Evolutionary conservation across 2,329 filamentous ascomycete species (phyloP).

Genomic region (Beauveria australis): DNA sequence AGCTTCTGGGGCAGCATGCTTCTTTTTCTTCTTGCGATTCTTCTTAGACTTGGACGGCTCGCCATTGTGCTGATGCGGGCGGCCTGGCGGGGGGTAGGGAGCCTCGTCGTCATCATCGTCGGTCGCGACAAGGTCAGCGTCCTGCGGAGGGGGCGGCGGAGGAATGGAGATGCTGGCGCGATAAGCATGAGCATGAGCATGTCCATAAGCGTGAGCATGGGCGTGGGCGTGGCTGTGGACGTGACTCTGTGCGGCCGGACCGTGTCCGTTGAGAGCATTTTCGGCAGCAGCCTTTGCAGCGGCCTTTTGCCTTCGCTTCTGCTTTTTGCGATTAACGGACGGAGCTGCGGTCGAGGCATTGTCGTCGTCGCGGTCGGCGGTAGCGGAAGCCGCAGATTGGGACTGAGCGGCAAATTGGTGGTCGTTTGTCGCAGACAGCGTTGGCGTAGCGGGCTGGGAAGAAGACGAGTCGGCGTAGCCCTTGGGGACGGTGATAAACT

Average conservation of each 20-base stretch:
- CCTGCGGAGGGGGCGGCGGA: conserved; percentile 18
- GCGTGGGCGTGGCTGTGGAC: background rate
- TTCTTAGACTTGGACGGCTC: conserved; percentile 43
- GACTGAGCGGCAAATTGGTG: conserved; percentile 16
- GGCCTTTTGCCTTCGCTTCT: conserved; percentile 83
- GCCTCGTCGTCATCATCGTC: conserved; percentile 45
- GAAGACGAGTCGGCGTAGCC: conserved; percentile 41
- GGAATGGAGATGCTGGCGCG: background rate
- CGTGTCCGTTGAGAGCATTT: conserved; percentile 11
- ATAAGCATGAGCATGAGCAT: background rate
- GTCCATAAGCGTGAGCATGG: conserved; percentile 17
- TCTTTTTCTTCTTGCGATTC: conserved; percentile 64
- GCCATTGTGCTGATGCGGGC: conserved; percentile 26
- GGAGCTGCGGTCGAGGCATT: conserved; percentile 21
- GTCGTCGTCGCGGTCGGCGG: background rate
- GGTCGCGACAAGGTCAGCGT: conserved; percentile 46
- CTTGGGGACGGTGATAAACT: conserved; percentile 60
- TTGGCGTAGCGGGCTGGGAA: conserved; percentile 41
- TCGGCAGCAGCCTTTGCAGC: conserved; percentile 56
- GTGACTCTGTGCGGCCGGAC: background rate
- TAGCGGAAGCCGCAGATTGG: conserved; percentile 12
- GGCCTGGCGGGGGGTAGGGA: conserved; percentile 31
- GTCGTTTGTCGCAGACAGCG: conserved; percentile 30
- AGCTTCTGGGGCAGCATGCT: conserved; percentile 23
- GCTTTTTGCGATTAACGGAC: conserved; percentile 83